phyloP scores from a whole-genome alignment of 371 early-diverging fungal species.

The Thermomucor indicae-seudaticae region DNA sequence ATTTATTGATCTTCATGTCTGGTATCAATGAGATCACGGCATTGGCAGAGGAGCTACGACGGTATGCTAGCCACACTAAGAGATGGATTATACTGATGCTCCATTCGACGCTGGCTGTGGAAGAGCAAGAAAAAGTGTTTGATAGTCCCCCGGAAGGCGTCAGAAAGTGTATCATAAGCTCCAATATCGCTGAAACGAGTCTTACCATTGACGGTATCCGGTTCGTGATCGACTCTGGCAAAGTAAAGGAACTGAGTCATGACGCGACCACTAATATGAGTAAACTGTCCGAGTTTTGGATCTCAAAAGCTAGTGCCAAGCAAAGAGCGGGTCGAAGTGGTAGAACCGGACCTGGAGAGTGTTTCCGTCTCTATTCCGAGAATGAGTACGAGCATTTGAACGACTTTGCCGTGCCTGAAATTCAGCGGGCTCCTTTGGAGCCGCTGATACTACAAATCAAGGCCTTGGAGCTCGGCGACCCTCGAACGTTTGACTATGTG shows the following conservation, averaged over 20 bases:
- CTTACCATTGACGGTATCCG: slow-evolving; percentile 75
- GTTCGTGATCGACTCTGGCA: slow-evolving; percentile 75
- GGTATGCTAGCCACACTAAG: slow-evolving; percentile 33
- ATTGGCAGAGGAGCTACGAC: slow-evolving; percentile 41
- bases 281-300: slow-evolving; percentile 61
- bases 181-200: slow-evolving; percentile 69
- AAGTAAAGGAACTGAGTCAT: slow-evolving; percentile 65
- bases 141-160: slow-evolving; percentile 43
- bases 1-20: slow-evolving; percentile 64
- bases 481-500: slow-evolving; percentile 51
- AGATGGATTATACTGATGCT: slow-evolving; percentile 58
- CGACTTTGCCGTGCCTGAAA: slow-evolving; percentile 65
- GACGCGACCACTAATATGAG: slow-evolving; percentile 52
- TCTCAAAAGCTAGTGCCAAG: slow-evolving; percentile 68
- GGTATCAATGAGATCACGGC: slow-evolving; percentile 66
- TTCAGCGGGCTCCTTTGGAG: slow-evolving; percentile 73
- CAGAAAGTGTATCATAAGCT: slow-evolving; percentile 58
- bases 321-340: slow-evolving; percentile 92
- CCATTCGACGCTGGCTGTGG: slow-evolving; percentile 48
- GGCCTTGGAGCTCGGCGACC: slow-evolving; percentile 52
- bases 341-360: slow-evolving; percentile 73
- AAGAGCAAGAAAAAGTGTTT: slow-evolving; percentile 54
- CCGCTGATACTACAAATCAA: slow-evolving; percentile 78
- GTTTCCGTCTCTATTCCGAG: slow-evolving; percentile 54
- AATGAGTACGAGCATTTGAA: slow-evolving; percentile 43